Conservation (phyloP, 768 basidiomycete genomes). For the Fomitopsis serialis region DNA sequence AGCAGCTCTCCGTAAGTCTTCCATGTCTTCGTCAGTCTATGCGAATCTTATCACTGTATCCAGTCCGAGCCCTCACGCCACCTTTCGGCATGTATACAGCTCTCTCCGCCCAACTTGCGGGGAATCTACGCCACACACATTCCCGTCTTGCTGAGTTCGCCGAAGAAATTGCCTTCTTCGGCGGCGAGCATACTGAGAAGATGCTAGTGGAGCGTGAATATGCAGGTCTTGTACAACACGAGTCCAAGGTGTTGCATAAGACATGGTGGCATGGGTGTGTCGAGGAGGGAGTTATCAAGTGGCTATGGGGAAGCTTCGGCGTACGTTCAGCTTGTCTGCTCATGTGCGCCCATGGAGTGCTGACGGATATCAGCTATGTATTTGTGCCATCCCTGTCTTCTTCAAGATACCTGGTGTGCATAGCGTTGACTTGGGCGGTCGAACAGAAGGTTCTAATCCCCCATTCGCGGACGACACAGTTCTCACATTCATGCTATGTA, state of each 20-base stretch:
- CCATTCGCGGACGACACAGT: background rate
- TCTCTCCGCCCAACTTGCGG: slow-evolving; percentile 81
- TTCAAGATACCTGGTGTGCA: slow-evolving; percentile 73
- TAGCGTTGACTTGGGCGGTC: slow-evolving; percentile 67
- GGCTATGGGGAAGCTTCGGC: slow-evolving; percentile 94
- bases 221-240: slow-evolving; percentile 77
- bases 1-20: slow-evolving; percentile 65
- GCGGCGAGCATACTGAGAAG: slow-evolving; percentile 87
- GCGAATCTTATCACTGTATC: background rate
- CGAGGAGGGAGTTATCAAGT: slow-evolving; percentile 96
- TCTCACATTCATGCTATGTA: slow-evolving; percentile 21
- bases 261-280: slow-evolving; percentile 88
- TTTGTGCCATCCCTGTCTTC: slow-evolving; percentile 94
- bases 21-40: background rate
- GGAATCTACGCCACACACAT: slow-evolving; percentile 86
- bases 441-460: slow-evolving; percentile 73
- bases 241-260: slow-evolving; percentile 71
- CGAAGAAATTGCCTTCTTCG: slow-evolving; percentile 86
- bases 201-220: slow-evolving; percentile 87
- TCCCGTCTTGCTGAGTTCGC: slow-evolving; percentile 86
- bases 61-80: slow-evolving; percentile 86
- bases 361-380: slow-evolving; percentile 46
- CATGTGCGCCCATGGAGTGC: background rate
- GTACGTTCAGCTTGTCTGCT: slow-evolving; percentile 36
- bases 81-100: slow-evolving; percentile 91